Percentiles rank a stretch among this genome's conserved stretches.
phyloP scores from a whole-genome alignment of 345 rosid species.

The Crucihimalaya himalaica region DNA sequence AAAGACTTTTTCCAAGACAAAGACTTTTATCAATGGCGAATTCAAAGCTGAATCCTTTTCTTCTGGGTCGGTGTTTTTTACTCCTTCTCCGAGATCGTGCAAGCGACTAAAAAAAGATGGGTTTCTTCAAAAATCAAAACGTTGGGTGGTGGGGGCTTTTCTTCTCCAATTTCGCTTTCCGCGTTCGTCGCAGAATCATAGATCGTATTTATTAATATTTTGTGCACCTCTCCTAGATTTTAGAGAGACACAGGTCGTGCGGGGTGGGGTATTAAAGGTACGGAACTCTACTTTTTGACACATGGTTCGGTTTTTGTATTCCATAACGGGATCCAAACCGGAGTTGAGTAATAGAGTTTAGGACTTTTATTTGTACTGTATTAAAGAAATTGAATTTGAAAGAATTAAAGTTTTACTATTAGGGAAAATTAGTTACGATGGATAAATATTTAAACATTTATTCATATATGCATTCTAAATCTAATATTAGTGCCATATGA shows the following conservation, averaged over 20 bases:
- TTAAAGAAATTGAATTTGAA: neutral
- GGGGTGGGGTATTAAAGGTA: neutral
- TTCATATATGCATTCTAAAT: no score
- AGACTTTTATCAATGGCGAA: conserved; percentile 1
- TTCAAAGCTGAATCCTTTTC: conserved; percentile 28
- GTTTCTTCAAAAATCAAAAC: neutral
- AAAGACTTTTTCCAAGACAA: neutral
- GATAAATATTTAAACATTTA: no score
- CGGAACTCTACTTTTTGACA: neutral
- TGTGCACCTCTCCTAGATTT: neutral
- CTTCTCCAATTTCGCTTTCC: conserved; percentile 34
- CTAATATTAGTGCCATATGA: no score
- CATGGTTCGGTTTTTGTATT: neutral
- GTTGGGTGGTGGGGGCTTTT: conserved; percentile 27
- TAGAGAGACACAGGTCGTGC: neutral
- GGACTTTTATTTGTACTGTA: neutral
- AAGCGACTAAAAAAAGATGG: conserved; percentile 6
- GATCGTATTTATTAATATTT: conserved; percentile 30
- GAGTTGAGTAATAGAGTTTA: neutral
- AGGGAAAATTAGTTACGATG: no score
- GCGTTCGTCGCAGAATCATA: conserved; percentile 32
- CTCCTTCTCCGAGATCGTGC: conserved; percentile 36
- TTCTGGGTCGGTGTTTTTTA: conserved; percentile 20
- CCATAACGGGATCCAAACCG: neutral
- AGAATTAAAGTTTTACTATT: neutral